Evolutionary conservation across 352 stramenopile species (phyloP).

Genomic region (Pythium guiyangense): DNA sequence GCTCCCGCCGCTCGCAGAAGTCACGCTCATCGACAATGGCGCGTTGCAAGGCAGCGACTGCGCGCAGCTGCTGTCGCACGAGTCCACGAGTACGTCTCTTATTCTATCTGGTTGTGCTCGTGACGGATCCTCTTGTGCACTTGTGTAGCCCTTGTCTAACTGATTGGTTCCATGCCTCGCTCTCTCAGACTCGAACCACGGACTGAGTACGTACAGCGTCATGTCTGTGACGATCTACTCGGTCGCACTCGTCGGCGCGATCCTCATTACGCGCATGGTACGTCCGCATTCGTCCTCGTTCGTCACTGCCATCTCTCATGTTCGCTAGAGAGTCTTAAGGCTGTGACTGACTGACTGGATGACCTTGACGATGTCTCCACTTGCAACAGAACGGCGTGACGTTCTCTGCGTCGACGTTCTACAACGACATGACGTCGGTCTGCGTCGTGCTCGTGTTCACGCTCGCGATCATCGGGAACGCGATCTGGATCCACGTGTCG

Average conservation of each 20-base stretch:
- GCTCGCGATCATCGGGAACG: conserved; percentile 66
- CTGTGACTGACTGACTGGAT: no score
- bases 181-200: conserved; percentile 48
- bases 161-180: neutral
- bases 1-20: conserved; percentile 48
- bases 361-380: no score
- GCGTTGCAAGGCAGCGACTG: conserved; percentile 59
- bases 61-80: conserved; percentile 58
- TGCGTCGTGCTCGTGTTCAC: conserved; percentile 72
- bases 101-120: neutral
- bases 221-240: conserved; percentile 85
- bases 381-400: conserved; percentile 64
- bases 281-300: neutral
- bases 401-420: conserved; percentile 71
- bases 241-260: conserved; percentile 61
- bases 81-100: conserved; percentile 47
- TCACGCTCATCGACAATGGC: conserved; percentile 56
- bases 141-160: conserved; percentile 4
- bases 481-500: conserved; percentile 79
- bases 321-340: no score
- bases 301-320: neutral
- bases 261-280: conserved; percentile 83
- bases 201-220: conserved; percentile 81
- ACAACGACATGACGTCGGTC: conserved; percentile 83
- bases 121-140: conserved; percentile 1